Base-by-base conservation (phyloP, 805 yeast species). In the Starmerella lactis-condensi region DNA sequence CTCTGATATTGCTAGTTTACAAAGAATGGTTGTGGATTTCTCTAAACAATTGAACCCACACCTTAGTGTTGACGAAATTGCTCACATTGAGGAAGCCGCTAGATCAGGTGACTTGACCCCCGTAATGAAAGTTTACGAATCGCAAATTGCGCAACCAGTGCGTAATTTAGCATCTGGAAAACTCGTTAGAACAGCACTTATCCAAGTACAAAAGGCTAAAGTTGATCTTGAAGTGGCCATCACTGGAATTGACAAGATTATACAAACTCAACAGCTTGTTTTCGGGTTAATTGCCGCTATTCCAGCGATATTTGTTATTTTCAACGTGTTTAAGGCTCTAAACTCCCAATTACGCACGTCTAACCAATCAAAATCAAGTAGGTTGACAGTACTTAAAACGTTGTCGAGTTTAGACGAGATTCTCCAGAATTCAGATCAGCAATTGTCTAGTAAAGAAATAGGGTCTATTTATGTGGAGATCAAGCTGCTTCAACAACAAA, bases 151-250 rank as follows among this genome's bases (percentile, higher is more conserved):
- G 35, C 50, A 60, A 5, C 96, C 96, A 0, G 47, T 82, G 28
- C 62, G 59, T 33, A 70, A 73, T 22, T 43, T 72, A 2, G 35
- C 82, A 2, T 53, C 56, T 10, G 98, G 96, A 4, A 68, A 72
- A 34, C 62, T 85, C 40, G 53, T 82, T 6, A 63, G 93, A 33
- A 71, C 83, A 11, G 52, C 89, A 28, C 56, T 89, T 46, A 83
- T 85, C 39, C 96, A 89, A 52, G 61, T 89, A n/a, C 98, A 85
- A 52, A 85, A 89, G 54, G 75, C 93, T 9, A 85, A 85, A 53
- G 95, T 89, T 5, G 98, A 85, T 51, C 93, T 93, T 6, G 82
- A 77, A 22, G 58, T 82, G 4, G 96, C 94, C 0, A 66, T 85
- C 38, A 69, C 66, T 43, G 96, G 96, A 6, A 83, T 89, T 39